phyloP scores from a whole-genome alignment of 2,329 filamentous ascomycete genomes.

The Paecilomyces sp. region DNA sequence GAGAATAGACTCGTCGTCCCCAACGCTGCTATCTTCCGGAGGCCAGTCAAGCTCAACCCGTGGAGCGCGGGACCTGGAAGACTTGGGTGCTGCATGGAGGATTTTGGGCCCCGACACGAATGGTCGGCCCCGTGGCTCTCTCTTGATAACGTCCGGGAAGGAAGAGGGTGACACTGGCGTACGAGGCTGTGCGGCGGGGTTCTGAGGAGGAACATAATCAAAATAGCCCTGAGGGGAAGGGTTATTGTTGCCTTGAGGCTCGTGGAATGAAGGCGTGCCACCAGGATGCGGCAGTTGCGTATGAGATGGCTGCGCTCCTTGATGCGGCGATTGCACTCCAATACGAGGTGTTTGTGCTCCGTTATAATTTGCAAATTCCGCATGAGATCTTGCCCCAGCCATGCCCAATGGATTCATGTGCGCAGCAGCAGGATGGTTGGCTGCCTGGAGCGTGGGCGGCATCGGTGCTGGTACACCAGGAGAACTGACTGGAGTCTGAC shows the following conservation, averaged over 20 bases:
- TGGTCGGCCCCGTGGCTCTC: slow-evolving; percentile 1
- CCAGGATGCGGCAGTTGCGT: neutral
- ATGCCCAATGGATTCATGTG: neutral
- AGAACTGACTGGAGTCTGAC: neutral
- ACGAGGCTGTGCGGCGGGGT: neutral
- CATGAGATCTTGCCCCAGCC: neutral
- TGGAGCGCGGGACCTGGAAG: slow-evolving; percentile 5
- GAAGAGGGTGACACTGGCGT: neutral
- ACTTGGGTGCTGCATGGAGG: neutral
- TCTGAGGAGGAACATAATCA: neutral
- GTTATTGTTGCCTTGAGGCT: neutral
- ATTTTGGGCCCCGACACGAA: slow-evolving; percentile 1
- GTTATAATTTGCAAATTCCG: neutral
- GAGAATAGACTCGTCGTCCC: slow-evolving; percentile 21
- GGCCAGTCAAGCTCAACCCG: slow-evolving; percentile 6
- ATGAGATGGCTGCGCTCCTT: no score
- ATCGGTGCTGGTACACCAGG: neutral
- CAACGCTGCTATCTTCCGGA: slow-evolving; percentile 16
- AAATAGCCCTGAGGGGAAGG: neutral
- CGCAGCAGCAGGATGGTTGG: neutral
- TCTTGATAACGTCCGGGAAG: neutral
- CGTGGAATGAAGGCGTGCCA: neutral
- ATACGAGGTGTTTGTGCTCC: neutral
- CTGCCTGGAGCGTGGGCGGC: neutral
- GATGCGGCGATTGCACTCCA: neutral